phyloP scores from a whole-genome alignment of 73 alveolate species.

The Paramecium caudatum region DNA sequence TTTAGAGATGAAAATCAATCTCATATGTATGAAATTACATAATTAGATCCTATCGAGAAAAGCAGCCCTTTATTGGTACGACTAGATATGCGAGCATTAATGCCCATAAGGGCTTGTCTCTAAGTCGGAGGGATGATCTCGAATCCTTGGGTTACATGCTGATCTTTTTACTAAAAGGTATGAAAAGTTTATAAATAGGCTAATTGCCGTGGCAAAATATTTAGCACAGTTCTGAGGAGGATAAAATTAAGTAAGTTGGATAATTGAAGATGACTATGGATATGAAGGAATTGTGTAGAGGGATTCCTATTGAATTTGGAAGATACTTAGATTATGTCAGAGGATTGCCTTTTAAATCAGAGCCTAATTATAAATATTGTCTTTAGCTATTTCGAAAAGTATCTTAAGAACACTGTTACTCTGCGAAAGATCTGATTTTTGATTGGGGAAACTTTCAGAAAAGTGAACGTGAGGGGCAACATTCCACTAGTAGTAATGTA shows the following conservation, averaged over 20 bases:
- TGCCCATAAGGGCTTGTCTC: conserved; percentile 84
- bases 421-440: background rate
- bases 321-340: conserved; percentile 57
- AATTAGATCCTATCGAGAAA: background rate
- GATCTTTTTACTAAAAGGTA: conserved; percentile 84
- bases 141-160: conserved; percentile 81
- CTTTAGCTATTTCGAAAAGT: conserved; percentile 16
- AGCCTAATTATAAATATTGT: conserved; percentile 66
- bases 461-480: background rate
- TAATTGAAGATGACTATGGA: conserved; percentile 90
- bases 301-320: conserved; percentile 71
- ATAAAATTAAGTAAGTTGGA: conserved; percentile 90
- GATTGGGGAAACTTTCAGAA: conserved; percentile 13
- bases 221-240: conserved; percentile 89
- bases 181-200: conserved; percentile 51
- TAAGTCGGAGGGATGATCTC: conserved; percentile 84
- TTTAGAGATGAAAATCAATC: conserved; percentile 81
- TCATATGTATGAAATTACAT: no score
- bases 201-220: conserved; percentile 96
- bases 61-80: conserved; percentile 74
- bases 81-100: conserved; percentile 86
- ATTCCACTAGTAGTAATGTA: background rate
- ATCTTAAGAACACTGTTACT: background rate
- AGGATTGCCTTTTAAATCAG: conserved; percentile 44
- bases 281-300: conserved; percentile 88